These are phyloP conservation scores for Thermothielavioides terrestris DNA, from an alignment of 495 filamentous ascomycete species.

Conservation along the genomic window DNA sequence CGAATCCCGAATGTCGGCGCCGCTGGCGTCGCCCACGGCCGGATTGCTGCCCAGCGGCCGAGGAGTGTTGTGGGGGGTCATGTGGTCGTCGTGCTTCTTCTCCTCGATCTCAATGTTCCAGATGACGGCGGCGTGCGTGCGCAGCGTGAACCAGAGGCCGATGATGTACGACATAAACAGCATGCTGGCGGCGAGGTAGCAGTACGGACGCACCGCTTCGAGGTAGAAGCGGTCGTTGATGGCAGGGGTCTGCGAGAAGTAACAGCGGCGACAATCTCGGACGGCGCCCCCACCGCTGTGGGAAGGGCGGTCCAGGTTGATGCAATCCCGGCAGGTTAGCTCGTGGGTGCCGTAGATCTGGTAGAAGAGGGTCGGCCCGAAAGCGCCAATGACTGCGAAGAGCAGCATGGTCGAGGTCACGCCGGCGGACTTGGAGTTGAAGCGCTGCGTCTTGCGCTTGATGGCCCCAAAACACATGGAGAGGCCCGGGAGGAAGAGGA, in stretches of 20 bases:
- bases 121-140: constrained; percentile 94
- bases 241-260: constrained; percentile 83
- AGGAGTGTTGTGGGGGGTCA: constrained; percentile 28
- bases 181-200: constrained; percentile 72
- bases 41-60: constrained; percentile 33
- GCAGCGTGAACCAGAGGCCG: constrained; percentile 89
- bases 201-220: constrained; percentile 86
- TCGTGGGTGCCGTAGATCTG: constrained; percentile 98
- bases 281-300: constrained; percentile 26
- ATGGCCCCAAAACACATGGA: constrained; percentile 99
- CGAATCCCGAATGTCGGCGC: constrained; percentile 63
- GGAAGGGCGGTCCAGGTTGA: constrained; percentile 36
- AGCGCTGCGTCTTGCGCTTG: constrained; percentile 95
- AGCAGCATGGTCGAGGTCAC: constrained; percentile 98
- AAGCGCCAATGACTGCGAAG: constrained; percentile 94
- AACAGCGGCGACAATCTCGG: constrained; percentile 81
- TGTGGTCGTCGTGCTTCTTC: constrained; percentile 55
- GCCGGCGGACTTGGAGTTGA: constrained; percentile 94
- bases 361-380: constrained; percentile 96
- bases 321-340: constrained; percentile 77
- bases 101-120: constrained; percentile 86
- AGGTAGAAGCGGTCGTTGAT: constrained; percentile 79
- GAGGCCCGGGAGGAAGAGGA: constrained; percentile 90
- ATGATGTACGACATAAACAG: constrained; percentile 92
- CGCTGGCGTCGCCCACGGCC: constrained; percentile 33